Base-by-base conservation (phyloP, 164 flowering plant genomes). In the Paratinospora sagittata region DNA sequence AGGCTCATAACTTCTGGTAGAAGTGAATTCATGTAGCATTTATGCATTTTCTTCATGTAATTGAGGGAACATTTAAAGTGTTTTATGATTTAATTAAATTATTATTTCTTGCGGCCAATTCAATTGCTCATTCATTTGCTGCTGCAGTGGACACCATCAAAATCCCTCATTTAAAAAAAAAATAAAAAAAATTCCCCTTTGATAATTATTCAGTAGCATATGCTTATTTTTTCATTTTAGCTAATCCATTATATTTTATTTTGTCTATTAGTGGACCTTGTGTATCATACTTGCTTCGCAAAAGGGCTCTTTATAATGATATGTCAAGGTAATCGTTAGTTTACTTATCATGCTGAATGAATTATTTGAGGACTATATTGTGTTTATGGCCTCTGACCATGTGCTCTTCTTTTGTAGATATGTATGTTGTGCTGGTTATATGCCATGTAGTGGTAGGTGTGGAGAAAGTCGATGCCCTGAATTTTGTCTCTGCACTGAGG, bases 241-340 rank as follows among this genome's bases (percentile, higher is more conserved):
- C 36, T 57, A 41, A 43, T 61, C 8, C 17, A 30, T n/a, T 68
- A 30, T 34, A 11, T 69, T 63, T 61, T 49, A 16, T 43, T 71
- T 64, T 47, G 8, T 68, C 81, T 72, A 43, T 43, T 68, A 90
- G 97, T 87, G 96, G 75, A n/a, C 98, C 98, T 41, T 94, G 98
- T 82, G 93, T 71, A 16, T 94, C 98, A 37, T 94, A 94, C 84
- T 47, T 94, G 86, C 93, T 94, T 27, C 92, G 98, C 37, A 94
- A 89, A 76, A 82, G 98, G 80, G 98, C 98, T 49, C 86, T 94
- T 63, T 92, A 94, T 73, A 83, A 89, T 84, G 97, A 94, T 74
- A 92, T 94, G 98, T 83, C 93, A 62, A 90, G 97, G 98, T 94
- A 85, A 75, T 43, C 17, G 55, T 34, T 65, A 41, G 19, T 69